Evolutionary conservation across 106 monocot species (phyloP), one percentile per base, ranked within the genome.

Genomic region (Posidonia australis): DNA sequence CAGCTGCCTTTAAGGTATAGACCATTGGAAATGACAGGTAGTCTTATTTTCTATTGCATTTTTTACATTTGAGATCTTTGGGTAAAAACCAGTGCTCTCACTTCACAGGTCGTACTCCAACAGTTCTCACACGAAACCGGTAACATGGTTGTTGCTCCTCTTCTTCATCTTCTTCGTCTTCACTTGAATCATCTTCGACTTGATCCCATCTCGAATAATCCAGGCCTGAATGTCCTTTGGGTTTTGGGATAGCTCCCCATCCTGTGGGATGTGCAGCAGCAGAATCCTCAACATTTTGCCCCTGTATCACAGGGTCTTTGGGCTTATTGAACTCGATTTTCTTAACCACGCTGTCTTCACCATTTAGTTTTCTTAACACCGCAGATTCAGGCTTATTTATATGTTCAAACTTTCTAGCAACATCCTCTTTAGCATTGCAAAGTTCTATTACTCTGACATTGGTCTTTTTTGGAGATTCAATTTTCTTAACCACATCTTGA

Each of bases 181-280:
- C 96, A 64, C 84, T 90, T 10, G 90, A 96, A 70, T 77, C 96
- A 71, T 76, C 86, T 60, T 82, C 82, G 1, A 96, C 89, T 46
- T 70, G 80, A 59, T 96, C 96, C 96, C 96, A 96, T 43, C 84
- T 74, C 0, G 96, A 96, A 58, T 96, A 96, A 72, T 96, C 90
- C 64, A 96, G 76, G 24, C 80, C 73, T 46, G 84, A 85, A 67
- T 96, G 90, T 25, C 90, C 96, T 77, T 87, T 90, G 36, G 87
- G 96, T 84, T 90, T 90, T 22, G 80, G 76, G 19, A 94, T 83
- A 62, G 82, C 51, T 71, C 80, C 80, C 87, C 82, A 82, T 67
- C 82, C 80, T 72, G 71, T 76, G 17, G 77, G 23, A 63, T 48
- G 54, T 42, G 30, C 42, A 52, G 62, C 59, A 46, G 63, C 22